These are phyloP conservation scores for Sporisorium graminicola DNA, from an alignment of 1,284 basidiomycete genomes.

Conservation along the genomic window DNA sequence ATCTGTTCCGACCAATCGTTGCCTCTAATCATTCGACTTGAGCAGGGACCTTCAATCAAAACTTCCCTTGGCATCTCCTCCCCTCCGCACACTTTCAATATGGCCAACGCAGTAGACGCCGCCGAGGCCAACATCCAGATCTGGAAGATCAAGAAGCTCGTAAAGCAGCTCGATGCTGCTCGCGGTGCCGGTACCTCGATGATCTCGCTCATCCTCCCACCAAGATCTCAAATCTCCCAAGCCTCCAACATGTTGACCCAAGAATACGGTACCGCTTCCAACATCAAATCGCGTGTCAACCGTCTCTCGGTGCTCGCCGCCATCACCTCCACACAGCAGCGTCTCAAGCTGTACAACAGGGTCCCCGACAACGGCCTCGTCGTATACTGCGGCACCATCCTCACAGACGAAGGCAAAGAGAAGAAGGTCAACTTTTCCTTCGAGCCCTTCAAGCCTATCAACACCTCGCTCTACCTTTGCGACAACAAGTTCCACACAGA, in stretches of 20 bases:
- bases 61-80: background rate
- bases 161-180: slow-evolving; percentile 67
- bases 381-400: slow-evolving; percentile 89
- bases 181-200: slow-evolving; percentile 90
- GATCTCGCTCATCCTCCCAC: slow-evolving; percentile 97
- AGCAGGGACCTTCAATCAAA: background rate
- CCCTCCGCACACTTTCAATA: slow-evolving; percentile 3
- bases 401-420: slow-evolving; percentile 96
- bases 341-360: slow-evolving; percentile 88
- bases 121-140: slow-evolving; percentile 69
- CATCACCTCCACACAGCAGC: slow-evolving; percentile 98
- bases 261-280: slow-evolving; percentile 86
- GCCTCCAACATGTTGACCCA: slow-evolving; percentile 95
- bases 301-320: slow-evolving; percentile 96
- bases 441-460: slow-evolving; percentile 93
- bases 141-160: slow-evolving; percentile 93
- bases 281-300: slow-evolving; percentile 99
- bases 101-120: slow-evolving; percentile 46
- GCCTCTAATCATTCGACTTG: background rate
- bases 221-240: slow-evolving; percentile 95
- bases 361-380: slow-evolving; percentile 97
- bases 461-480: slow-evolving; percentile 94
- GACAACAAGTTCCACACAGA: slow-evolving; percentile 99
- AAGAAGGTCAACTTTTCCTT: slow-evolving; percentile 92
- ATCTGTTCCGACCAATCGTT: background rate